These are phyloP conservation scores for Blepharisma stoltei DNA, from an alignment of 73 alveolate species.

Conservation along the genomic window DNA sequence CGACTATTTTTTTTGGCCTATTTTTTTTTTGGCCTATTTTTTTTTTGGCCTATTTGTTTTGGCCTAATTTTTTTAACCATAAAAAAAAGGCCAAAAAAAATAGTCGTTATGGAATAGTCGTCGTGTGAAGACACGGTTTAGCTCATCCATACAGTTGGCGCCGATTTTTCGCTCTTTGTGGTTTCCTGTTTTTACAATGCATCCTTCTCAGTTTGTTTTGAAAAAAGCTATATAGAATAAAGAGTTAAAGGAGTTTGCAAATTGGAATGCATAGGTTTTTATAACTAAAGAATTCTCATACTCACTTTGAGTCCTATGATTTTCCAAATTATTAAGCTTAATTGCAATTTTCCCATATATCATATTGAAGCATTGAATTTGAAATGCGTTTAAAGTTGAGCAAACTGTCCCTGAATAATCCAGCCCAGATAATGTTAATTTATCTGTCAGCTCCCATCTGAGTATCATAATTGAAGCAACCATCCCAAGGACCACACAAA, in stretches of 20 bases:
- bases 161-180: neutral
- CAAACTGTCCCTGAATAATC: constrained; percentile 32
- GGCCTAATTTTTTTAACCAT: no score
- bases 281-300: constrained; percentile 54
- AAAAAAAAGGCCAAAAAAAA: no score
- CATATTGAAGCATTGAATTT: constrained; percentile 46
- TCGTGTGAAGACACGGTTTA: no score
- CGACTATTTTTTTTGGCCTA: no score
- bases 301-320: constrained; percentile 51
- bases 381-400: constrained; percentile 49
- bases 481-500: constrained; percentile 45
- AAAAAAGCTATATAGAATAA: constrained; percentile 61
- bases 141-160: constrained; percentile 41
- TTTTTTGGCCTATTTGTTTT: no score
- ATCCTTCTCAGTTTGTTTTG: constrained; percentile 30
- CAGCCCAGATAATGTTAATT: neutral
- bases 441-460: constrained; percentile 34
- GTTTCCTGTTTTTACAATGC: neutral
- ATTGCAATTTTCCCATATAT: constrained; percentile 39
- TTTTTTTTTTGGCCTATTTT: no score
- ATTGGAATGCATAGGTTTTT: constrained; percentile 52
- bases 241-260: constrained; percentile 58
- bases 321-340: constrained; percentile 48
- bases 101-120: no score
- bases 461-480: constrained; percentile 42